Conservation (phyloP, 345 rosid genomes). For the Ceriops decandra region DNA sequence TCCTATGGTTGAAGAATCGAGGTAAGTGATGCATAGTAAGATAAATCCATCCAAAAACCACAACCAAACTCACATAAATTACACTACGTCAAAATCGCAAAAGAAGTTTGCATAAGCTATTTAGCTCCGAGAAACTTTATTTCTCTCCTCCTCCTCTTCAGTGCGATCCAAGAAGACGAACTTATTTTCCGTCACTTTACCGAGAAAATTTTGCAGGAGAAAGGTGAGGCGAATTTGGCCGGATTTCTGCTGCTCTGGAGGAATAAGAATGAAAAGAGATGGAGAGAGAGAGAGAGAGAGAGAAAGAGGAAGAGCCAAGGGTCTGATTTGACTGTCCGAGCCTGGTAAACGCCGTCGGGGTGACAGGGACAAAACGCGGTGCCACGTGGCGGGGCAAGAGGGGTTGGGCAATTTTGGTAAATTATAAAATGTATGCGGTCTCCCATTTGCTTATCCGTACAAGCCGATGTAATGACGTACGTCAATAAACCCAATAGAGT, state of each 20-base stretch:
- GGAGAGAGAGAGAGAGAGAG: not conserved
- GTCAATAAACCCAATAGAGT: too few relatives aligned
- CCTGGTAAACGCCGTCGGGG: conserved; percentile 54
- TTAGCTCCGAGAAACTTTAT: too few relatives aligned
- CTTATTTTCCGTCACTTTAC: conserved; percentile 16
- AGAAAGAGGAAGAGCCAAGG: not conserved
- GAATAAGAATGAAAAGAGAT: not conserved
- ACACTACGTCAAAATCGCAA: too few relatives aligned
- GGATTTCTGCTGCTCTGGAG: not conserved
- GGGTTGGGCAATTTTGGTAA: not conserved
- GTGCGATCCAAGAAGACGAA: too few relatives aligned
- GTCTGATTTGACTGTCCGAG: not conserved
- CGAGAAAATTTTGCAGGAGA: conserved; percentile 21
- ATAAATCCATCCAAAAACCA: conserved; percentile 44
- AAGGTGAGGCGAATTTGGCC: not conserved
- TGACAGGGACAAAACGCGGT: conserved; percentile 44
- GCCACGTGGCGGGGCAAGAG: conserved; percentile 39
- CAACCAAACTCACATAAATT: not conserved
- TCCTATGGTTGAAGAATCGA: conserved; percentile 44
- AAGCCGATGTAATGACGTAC: too few relatives aligned
- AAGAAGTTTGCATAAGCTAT: too few relatives aligned
- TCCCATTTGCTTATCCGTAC: not conserved
- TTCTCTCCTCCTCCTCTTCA: too few relatives aligned
- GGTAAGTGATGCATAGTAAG: conserved; percentile 51
- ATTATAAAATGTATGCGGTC: not conserved